Conservation (phyloP, 179 eudicot genomes). For the Spergularia azorica region DNA sequence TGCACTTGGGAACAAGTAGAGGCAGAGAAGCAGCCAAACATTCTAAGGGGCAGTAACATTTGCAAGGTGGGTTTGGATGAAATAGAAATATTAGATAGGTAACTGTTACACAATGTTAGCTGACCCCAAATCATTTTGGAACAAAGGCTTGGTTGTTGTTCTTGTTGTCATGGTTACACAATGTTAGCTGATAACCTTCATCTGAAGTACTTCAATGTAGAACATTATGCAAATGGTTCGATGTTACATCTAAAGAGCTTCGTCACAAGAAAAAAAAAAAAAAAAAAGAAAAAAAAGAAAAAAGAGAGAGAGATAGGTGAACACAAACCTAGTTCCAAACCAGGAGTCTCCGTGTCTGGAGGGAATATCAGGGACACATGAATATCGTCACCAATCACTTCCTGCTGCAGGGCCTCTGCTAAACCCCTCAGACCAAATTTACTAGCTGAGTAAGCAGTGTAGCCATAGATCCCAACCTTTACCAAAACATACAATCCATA, state of each 20-base stretch:
- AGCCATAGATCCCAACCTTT: conserved; percentile 94
- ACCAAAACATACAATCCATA: not conserved
- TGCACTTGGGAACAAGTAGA: no score
- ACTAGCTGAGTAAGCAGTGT: conserved; percentile 95
- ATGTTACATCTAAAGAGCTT: not conserved
- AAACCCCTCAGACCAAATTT: conserved; percentile 90
- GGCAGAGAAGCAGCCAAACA: no score
- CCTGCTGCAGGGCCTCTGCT: conserved; percentile 97
- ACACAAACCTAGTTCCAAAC: conserved; percentile 61
- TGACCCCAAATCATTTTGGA: no score
- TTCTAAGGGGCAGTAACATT: no score
- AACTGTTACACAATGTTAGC: no score
- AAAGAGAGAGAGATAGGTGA: not conserved
- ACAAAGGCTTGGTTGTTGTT: no score
- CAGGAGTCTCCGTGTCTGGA: conserved; percentile 96
- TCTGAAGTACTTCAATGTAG: no score
- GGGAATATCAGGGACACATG: conserved; percentile 89
- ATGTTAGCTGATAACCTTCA: no score
- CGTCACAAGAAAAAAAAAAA: no score
- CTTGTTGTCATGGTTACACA: no score
- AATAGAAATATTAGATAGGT: no score
- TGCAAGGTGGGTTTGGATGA: no score
- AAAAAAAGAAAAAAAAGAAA: not conserved
- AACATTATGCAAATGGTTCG: not conserved
- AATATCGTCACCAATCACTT: conserved; percentile 76